phyloP scores from a whole-genome alignment of 768 basidiomycete species.

The Leccinellum albellum region DNA sequence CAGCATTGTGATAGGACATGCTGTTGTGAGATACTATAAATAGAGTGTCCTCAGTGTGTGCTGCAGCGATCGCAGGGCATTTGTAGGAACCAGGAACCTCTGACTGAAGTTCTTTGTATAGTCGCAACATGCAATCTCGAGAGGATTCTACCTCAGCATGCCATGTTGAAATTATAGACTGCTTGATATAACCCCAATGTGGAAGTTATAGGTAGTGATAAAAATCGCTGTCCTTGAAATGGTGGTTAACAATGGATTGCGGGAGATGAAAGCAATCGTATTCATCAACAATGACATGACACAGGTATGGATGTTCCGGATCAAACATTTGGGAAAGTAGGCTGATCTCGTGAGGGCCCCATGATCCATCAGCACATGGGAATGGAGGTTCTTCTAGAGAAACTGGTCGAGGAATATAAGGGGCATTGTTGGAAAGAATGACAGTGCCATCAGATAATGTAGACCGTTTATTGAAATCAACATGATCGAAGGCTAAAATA shows the following conservation, averaged over 20 bases:
- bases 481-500: background rate
- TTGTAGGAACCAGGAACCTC: background rate
- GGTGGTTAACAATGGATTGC: background rate
- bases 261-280: background rate
- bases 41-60: background rate
- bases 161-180: background rate
- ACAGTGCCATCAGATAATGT: background rate
- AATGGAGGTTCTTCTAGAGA: background rate
- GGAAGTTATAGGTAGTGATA: background rate
- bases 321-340: background rate
- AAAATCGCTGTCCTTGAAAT: conserved; percentile 1
- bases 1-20: background rate
- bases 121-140: background rate
- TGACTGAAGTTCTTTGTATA: background rate
- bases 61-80: background rate
- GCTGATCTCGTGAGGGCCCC: background rate
- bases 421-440: background rate
- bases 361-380: background rate
- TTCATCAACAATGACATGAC: background rate
- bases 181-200: background rate
- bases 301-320: background rate
- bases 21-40: background rate
- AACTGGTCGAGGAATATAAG: background rate
- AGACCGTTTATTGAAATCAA: background rate
- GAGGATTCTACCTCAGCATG: background rate